Conservation (phyloP, 176 grass and related monocot species). For the Zea mays region DNA sequence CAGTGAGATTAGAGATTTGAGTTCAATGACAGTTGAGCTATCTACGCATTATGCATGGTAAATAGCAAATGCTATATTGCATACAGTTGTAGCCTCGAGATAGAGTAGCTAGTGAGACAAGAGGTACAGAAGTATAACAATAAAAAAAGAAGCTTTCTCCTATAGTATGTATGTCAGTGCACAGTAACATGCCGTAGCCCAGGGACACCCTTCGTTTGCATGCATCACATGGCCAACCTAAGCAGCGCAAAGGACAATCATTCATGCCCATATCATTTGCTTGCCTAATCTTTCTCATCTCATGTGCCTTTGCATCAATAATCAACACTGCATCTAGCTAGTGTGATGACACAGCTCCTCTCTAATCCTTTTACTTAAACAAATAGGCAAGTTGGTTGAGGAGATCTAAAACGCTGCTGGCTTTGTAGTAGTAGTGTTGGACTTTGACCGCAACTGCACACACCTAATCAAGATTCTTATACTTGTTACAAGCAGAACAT, state of each 20-base stretch:
- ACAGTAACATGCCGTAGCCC: constrained; percentile 38
- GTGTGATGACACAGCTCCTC: constrained; percentile 40
- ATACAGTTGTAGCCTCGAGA: background rate
- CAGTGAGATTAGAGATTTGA: constrained; percentile 17
- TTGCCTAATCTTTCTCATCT: constrained; percentile 39
- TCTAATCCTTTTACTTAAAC: constrained; percentile 45
- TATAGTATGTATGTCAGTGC: constrained; percentile 31
- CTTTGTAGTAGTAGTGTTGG: constrained; percentile 25
- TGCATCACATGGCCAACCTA: constrained; percentile 55
- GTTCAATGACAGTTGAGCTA: background rate
- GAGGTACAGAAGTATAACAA: constrained; percentile 38
- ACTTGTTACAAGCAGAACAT: constrained; percentile 43
- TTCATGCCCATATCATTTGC: constrained; percentile 34
- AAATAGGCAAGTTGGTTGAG: constrained; percentile 45
- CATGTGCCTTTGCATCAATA: constrained; percentile 37
- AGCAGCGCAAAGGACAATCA: constrained; percentile 34
- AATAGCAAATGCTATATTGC: constrained; percentile 1
- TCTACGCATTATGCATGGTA: constrained; percentile 14
- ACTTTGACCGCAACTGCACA: constrained; percentile 41
- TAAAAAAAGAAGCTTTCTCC: constrained; percentile 30
- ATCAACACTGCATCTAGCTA: background rate
- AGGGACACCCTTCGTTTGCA: background rate
- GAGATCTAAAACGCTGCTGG: constrained; percentile 42
- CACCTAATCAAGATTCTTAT: constrained; percentile 55
- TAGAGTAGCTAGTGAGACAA: constrained; percentile 32